Evolutionary conservation across 2,329 filamentous ascomycete genomes (phyloP).

Genomic region (Dactylonectria estremocensis): DNA sequence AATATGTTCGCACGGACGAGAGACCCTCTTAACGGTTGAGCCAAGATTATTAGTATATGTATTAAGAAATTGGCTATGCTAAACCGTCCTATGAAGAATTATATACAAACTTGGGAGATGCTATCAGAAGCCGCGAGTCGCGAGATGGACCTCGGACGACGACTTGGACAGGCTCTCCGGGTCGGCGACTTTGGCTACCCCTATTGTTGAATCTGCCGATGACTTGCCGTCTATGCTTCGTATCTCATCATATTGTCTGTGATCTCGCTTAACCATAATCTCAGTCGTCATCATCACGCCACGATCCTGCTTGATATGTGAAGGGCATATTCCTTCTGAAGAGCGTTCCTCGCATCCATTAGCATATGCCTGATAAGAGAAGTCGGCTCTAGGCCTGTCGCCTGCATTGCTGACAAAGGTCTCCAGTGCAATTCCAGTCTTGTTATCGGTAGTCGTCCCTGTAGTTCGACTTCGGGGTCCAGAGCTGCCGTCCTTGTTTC

Average conservation of each 20-base stretch:
- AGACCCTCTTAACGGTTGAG: too few species aligned
- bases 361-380: constrained; percentile 44
- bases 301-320: constrained; percentile 9
- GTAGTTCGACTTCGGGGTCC: constrained; percentile 37
- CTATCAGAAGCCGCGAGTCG: constrained; percentile 40
- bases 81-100: too few species aligned
- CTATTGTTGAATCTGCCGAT: constrained; percentile 33
- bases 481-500: constrained; percentile 43
- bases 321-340: too few species aligned
- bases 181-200: constrained; percentile 29
- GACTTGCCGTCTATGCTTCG: constrained; percentile 39
- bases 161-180: constrained; percentile 42
- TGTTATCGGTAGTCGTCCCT: constrained; percentile 28
- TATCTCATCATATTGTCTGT: constrained; percentile 36
- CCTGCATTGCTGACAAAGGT: constrained; percentile 37
- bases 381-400: constrained; percentile 29
- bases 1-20: too few species aligned
- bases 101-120: too few species aligned
- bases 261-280: constrained; percentile 41
- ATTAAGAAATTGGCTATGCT: too few species aligned
- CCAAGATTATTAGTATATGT: too few species aligned
- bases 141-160: constrained; percentile 45
- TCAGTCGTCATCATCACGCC: constrained; percentile 47
- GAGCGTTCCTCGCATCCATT: constrained; percentile 41
- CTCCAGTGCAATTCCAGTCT: constrained; percentile 37